A percentile compares a stretch with the other conserved stretches of the same genome.
Evolutionary conservation across 2,329 filamentous ascomycete species (phyloP).

Genomic region (Onygenales sp.): DNA sequence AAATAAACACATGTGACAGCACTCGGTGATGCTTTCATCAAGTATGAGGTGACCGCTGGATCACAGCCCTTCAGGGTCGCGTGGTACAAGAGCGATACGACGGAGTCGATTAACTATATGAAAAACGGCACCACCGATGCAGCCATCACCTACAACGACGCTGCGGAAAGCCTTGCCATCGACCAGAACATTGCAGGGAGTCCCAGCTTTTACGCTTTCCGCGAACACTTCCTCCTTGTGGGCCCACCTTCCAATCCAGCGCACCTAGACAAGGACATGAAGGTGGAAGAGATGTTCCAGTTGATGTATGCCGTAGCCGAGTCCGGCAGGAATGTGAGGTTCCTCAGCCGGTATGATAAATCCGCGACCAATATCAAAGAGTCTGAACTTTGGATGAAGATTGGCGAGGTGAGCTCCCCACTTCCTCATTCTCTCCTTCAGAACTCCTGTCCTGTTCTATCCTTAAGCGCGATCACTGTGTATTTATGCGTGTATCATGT

Average conservation of each 20-base stretch:
- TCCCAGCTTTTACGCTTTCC: constrained; percentile 34
- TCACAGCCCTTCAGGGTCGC: constrained; percentile 31
- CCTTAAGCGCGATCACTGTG: too few species aligned
- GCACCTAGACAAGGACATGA: not conserved
- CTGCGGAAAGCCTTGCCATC: constrained; percentile 37
- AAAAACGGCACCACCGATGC: constrained; percentile 31
- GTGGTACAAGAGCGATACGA: constrained; percentile 40
- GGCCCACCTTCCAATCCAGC: constrained; percentile 17
- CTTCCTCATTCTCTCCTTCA: not conserved
- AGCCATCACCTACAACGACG: constrained; percentile 37
- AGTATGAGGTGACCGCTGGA: constrained; percentile 20
- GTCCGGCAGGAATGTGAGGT: constrained; percentile 21
- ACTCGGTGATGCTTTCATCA: constrained; percentile 30
- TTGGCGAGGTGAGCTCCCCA: constrained; percentile 28
- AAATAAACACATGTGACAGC: constrained; percentile 9
- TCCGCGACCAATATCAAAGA: constrained; percentile 44
- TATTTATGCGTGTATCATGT: too few species aligned
- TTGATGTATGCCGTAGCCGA: too few species aligned
- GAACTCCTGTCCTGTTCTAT: too few species aligned
- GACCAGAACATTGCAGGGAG: constrained; percentile 27
- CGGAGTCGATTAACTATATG: constrained; percentile 37
- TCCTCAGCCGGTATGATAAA: constrained; percentile 39
- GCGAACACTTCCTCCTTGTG: constrained; percentile 39
- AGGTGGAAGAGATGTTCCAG: not conserved
- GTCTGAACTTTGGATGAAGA: constrained; percentile 34